A percentile compares a stretch with the other conserved stretches of the same genome.
phyloP scores from a whole-genome alignment of 129 eudicot species.

The Centaurea solstitialis region DNA sequence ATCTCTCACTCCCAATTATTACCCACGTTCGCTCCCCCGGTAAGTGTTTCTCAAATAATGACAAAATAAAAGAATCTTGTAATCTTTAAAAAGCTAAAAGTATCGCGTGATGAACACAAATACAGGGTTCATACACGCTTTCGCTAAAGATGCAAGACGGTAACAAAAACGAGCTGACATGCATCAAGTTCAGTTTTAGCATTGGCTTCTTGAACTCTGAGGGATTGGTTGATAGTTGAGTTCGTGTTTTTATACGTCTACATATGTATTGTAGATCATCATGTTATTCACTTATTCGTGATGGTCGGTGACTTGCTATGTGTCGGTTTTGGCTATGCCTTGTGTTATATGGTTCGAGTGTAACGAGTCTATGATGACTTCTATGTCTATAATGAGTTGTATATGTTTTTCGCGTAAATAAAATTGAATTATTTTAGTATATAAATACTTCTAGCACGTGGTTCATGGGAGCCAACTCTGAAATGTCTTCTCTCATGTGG shows the following conservation, averaged over 20 bases:
- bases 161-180: slow-evolving; percentile 44
- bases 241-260: background rate
- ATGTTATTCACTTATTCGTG: background rate
- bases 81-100: background rate
- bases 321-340: background rate
- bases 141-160: slow-evolving; percentile 45
- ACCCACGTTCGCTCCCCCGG: slow-evolving; percentile 89
- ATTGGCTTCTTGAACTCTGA: slow-evolving; percentile 33
- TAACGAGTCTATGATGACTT: background rate
- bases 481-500: background rate
- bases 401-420: slow-evolving; percentile 4
- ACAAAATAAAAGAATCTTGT: background rate
- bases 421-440: background rate
- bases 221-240: slow-evolving; percentile 23
- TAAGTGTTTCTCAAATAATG: slow-evolving; percentile 44
- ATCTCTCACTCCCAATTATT: slow-evolving; percentile 70
- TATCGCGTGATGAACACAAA: background rate
- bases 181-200: slow-evolving; percentile 54
- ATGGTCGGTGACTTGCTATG: background rate
- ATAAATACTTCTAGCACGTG: background rate
- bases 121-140: slow-evolving; percentile 58
- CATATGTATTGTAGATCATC: background rate
- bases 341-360: background rate
- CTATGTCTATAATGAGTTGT: background rate
- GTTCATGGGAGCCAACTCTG: no score